Base-by-base conservation (phyloP, 1,284 basidiomycete species). In the Boletellus deceptivus region DNA sequence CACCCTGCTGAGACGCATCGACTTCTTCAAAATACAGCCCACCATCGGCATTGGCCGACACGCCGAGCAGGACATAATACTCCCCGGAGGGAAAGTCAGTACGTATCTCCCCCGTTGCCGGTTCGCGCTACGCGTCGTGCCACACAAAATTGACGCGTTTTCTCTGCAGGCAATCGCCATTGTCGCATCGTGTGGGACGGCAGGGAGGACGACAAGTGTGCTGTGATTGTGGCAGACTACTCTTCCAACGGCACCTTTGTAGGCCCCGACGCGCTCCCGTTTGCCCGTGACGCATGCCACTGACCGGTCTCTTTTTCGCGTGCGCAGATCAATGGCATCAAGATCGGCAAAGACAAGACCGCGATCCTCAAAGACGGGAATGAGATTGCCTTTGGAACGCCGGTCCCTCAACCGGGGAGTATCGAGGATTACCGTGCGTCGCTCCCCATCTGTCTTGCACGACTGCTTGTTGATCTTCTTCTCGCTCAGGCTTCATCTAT, bases 231-330 rank as follows among this genome's bases (percentile, higher is more conserved):
- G 17, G 72, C 75, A 10, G 92, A 95, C 69, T 67, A 71, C 43
- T 92, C 88, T 16, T 90, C 85, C 50, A 95, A 95, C 61, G 91
- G 91, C 0, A 94, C 92, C 9, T 94, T 79, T 70, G 90, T 92
- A 70, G 65, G 89, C 76, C 27, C 47, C 24, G 41, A 46, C 50
- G 43, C 49, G 49, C 46, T 39, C 31, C 29, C 20, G 27, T 43
- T 34, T 46, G 29, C 35, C 11, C 38, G 36, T 29, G 31, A 48
- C 49, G 40, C 34, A 41, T 17, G 34, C 49, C 50, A 49, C 37
- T 61, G 35, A 55, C 42, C 13, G 14, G 16, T 48, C 24, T 25
- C 11, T 31, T 20, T 42, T 37, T 11, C 11, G 3, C 25, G 24
- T n/a, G 34, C 8, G 25, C 17, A 92, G 89, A 84, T 93, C 63